Evolutionary conservation across 2,329 filamentous ascomycete species (phyloP).

Genomic region (Epichloe hybrida): DNA sequence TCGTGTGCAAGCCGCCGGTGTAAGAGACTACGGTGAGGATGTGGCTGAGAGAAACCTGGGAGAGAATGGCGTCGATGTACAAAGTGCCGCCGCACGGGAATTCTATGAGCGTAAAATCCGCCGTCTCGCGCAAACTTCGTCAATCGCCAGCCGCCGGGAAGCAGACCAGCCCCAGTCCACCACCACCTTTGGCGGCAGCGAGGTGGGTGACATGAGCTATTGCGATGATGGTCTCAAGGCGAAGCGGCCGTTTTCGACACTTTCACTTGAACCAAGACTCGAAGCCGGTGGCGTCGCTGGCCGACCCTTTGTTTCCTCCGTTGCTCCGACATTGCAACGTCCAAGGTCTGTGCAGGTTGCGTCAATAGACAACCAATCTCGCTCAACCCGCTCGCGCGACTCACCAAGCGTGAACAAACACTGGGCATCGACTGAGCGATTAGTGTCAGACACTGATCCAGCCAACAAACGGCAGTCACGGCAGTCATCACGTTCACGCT

Average conservation of each 20-base stretch:
- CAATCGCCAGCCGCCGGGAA: constrained; percentile 1
- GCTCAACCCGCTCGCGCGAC: not conserved
- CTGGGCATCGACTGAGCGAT: not conserved
- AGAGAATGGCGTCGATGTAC: constrained; percentile 20
- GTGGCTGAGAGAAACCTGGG: constrained; percentile 44
- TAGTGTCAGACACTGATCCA: not conserved
- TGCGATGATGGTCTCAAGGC: not conserved
- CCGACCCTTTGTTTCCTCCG: not conserved
- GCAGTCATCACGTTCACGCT: not conserved
- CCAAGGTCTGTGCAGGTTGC: not conserved
- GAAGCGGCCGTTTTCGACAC: not conserved
- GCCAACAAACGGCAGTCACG: constrained; percentile 3
- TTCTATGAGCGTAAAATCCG: constrained; percentile 14
- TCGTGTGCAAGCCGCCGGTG: constrained; percentile 32
- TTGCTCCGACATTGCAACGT: not conserved
- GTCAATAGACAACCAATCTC: not conserved
- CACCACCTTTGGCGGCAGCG: not conserved
- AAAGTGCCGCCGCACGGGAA: constrained; percentile 18
- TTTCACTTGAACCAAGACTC: not conserved
- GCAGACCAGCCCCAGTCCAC: not conserved
- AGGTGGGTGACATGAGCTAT: not conserved
- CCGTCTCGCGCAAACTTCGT: not conserved
- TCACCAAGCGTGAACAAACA: not conserved
- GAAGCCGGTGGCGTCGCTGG: not conserved
- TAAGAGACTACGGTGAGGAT: constrained; percentile 43